Evolutionary conservation across 202 grass and related monocot species (phyloP).

Genomic region (Saccharum hybrid): DNA sequence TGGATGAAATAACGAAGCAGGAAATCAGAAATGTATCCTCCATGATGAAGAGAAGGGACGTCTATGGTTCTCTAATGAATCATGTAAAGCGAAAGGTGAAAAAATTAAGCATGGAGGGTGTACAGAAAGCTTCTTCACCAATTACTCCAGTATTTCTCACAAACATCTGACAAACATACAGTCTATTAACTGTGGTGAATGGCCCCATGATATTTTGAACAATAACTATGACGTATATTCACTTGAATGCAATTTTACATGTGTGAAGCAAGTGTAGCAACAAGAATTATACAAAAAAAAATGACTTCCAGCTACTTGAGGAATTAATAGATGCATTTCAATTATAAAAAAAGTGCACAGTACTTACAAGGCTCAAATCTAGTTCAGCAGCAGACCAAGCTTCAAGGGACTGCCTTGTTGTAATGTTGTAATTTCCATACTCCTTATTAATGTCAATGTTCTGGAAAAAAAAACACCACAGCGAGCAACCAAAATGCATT

Average conservation of each 20-base stretch:
- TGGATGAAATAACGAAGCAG: neutral
- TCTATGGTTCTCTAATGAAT: constrained; percentile 1
- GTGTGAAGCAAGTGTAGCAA: constrained; percentile 17
- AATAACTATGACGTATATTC: constrained; percentile 2
- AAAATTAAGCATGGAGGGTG: constrained; percentile 19
- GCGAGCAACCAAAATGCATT: constrained; percentile 25
- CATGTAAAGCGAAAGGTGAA: neutral
- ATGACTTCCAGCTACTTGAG: neutral
- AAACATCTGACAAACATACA: neutral
- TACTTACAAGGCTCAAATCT: constrained; percentile 89
- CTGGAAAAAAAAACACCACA: constrained; percentile 40
- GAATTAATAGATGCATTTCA: constrained; percentile 30
- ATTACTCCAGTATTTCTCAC: constrained; percentile 17
- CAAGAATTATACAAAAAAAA: neutral
- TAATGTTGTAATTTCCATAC: constrained; percentile 68
- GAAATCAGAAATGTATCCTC: neutral
- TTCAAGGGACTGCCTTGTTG: constrained; percentile 95
- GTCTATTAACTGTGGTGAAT: neutral
- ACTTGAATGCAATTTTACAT: constrained; percentile 26
- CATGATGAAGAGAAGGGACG: constrained; percentile 1
- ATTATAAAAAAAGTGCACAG: neutral
- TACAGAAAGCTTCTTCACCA: constrained; percentile 10
- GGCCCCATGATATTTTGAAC: neutral
- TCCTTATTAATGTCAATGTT: constrained; percentile 70
- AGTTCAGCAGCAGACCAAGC: constrained; percentile 73